These are phyloP conservation scores for Dryas integrifolia DNA, from an alignment of 331 rosid species.

Conservation along the genomic window DNA sequence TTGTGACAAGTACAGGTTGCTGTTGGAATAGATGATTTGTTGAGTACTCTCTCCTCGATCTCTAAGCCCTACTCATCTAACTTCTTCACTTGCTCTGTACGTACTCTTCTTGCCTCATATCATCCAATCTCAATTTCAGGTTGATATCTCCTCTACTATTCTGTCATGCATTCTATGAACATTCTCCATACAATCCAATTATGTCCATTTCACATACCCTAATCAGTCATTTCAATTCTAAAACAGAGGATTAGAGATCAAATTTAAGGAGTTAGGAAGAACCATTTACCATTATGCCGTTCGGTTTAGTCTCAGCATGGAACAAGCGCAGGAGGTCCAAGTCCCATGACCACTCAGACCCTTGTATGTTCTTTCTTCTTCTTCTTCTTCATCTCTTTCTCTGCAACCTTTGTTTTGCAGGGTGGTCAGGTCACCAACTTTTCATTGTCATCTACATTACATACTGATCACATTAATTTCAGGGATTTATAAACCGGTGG, in stretches of 20 bases:
- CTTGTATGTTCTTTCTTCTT: slow-evolving; percentile 49
- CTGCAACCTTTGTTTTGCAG: slow-evolving; percentile 1
- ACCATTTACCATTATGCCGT: slow-evolving; percentile 51
- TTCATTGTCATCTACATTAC: not conserved
- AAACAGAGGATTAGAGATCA: slow-evolving; percentile 23
- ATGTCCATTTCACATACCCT: slow-evolving; percentile 24
- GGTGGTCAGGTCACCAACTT: not conserved
- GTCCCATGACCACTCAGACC: slow-evolving; percentile 69
- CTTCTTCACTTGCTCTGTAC: slow-evolving; percentile 54
- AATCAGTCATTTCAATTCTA: slow-evolving; percentile 32
- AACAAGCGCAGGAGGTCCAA: slow-evolving; percentile 87
- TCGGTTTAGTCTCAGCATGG: slow-evolving; percentile 91
- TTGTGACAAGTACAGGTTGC: slow-evolving; percentile 33
- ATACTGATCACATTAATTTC: slow-evolving; percentile 10
- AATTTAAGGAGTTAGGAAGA: not conserved
- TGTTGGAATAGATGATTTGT: slow-evolving; percentile 48
- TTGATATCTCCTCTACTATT: not conserved
- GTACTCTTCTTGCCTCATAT: slow-evolving; percentile 34
- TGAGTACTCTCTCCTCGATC: slow-evolving; percentile 34
- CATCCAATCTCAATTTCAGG: slow-evolving; percentile 23
- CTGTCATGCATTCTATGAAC: slow-evolving; percentile 8
- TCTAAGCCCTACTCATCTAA: slow-evolving; percentile 31
- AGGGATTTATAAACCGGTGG: slow-evolving; percentile 83
- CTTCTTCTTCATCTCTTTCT: not conserved
- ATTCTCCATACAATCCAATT: slow-evolving; percentile 8